Percentiles rank a stretch among this genome's conserved stretches.
Conservation (phyloP, 148 eudicot genomes). For the Suaeda aralocaspica region DNA sequence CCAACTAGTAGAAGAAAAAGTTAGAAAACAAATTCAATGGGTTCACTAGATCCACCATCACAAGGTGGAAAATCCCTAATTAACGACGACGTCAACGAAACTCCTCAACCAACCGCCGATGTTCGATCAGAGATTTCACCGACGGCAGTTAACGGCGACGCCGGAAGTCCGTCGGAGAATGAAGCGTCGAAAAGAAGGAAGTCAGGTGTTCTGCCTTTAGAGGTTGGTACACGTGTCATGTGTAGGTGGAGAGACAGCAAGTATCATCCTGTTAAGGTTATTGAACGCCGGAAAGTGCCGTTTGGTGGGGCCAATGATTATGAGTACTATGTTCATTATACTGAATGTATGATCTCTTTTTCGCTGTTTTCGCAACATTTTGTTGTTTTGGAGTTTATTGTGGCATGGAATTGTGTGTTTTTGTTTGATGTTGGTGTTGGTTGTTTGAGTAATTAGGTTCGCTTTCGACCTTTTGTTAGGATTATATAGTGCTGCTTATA, state of each 20-base stretch:
- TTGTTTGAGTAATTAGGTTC: no score
- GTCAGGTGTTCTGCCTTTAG: conserved; percentile 47
- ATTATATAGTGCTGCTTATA: no score
- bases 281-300: conserved; percentile 62
- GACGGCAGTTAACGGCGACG: conserved; percentile 17
- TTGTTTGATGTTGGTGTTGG: no score
- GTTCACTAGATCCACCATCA: conserved; percentile 57
- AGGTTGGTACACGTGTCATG: conserved; percentile 77
- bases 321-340: conserved; percentile 93
- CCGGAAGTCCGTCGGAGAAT: conserved; percentile 35
- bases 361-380: neutral
- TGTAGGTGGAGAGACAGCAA: conserved; percentile 89
- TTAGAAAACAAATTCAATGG: no score
- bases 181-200: conserved; percentile 35
- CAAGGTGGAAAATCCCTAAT: conserved; percentile 41
- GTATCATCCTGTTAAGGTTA: conserved; percentile 82
- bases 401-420: neutral
- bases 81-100: conserved; percentile 29
- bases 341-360: conserved; percentile 59
- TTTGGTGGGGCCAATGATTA: conserved; percentile 52
- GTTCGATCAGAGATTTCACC: conserved; percentile 23
- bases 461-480: no score
- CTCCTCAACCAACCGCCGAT: conserved; percentile 27
- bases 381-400: neutral
- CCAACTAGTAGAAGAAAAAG: no score